Base-by-base conservation (phyloP, 768 basidiomycete species). In the Amanita rubescens region DNA sequence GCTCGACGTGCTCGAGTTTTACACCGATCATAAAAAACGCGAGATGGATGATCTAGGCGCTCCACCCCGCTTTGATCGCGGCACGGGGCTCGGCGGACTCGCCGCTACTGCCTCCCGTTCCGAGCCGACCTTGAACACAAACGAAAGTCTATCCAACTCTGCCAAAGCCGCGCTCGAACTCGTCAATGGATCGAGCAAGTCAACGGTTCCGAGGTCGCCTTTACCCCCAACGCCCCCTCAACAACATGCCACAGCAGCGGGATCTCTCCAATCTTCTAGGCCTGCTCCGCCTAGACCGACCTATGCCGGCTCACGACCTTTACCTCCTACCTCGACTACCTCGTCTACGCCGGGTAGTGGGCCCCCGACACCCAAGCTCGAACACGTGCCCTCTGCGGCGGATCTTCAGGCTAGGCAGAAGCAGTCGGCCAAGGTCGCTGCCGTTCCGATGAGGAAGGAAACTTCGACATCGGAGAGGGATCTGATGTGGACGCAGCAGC, bases 11-110 rank as follows among this genome's bases (percentile, higher is more conserved):
- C 84, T 99, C 57, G 94, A 98, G 65, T 99, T 98, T 72, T 99
- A 97, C 69, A 97, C 94, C 11, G 93, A 95, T 67, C 90, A 92
- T 61, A 92, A 95, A 74, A 95, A 94, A 66, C 88, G 92, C n/a
- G 92, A 95, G 66, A 69, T 85, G 62, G 91, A 94, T 62, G 76
- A 78, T 49, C 59, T 74, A 47, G 69, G 73, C 67, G 54, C 55
- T 24, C 22, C 15, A n/a, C 10, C 8, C 19, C 61, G 60, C 50
- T 97, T 96, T 71, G 84, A 84, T 49, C 94, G 90, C 8, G 94
- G 93, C 1, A 94, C 93, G 2, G 95, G 95, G 2, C 80, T 96
- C 17, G 95, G 85, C 30, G 94, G 94, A 9, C 63, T 81, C 33
- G 67, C 70, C 33, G 64, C 68, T 41, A 19, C 24, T 1, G 42